Conservation (phyloP, 2,329 filamentous ascomycete genomes). For the Ascocoryne sarcoides region DNA sequence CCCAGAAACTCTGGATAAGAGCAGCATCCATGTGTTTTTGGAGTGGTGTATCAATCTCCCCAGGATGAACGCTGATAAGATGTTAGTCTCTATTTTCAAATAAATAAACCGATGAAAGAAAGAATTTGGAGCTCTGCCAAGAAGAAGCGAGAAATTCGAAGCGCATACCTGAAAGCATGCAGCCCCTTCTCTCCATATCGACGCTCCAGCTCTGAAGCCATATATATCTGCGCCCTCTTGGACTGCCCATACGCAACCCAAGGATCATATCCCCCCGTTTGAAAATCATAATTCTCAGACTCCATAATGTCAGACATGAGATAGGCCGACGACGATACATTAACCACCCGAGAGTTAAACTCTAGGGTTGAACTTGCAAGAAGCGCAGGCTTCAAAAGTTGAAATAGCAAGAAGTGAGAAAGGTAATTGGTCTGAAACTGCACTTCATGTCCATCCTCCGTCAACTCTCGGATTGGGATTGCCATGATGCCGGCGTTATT, state of each 20-base stretch:
- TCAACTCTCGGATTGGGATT: slow-evolving; percentile 25
- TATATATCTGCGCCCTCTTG: slow-evolving; percentile 38
- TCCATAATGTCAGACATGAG: slow-evolving; percentile 25
- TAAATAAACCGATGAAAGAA: too few species aligned
- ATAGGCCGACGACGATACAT: slow-evolving; percentile 37
- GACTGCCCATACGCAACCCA: slow-evolving; percentile 33
- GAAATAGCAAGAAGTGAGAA: slow-evolving; percentile 44
- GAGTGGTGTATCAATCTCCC: slow-evolving; percentile 19
- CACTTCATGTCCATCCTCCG: slow-evolving; percentile 38
- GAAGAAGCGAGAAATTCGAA: too few species aligned
- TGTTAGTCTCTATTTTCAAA: too few species aligned
- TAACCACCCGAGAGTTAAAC: slow-evolving; percentile 39
- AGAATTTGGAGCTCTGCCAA: too few species aligned
- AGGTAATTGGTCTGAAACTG: slow-evolving; percentile 47
- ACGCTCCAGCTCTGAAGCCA: slow-evolving; percentile 38
- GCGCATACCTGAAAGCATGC: too few species aligned
- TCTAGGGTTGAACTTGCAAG: slow-evolving; percentile 31
- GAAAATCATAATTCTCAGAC: too few species aligned
- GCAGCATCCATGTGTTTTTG: too few species aligned
- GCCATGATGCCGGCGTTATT: slow-evolving; percentile 22
- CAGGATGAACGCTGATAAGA: slow-evolving; percentile 38
- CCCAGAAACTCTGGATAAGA: too few species aligned
- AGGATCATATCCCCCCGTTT: slow-evolving; percentile 31
- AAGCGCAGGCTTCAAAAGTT: slow-evolving; percentile 38
- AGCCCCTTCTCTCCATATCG: slow-evolving; percentile 32